Evolutionary conservation across 306 rosid species (phyloP).

Genomic region (Vigna unguiculata): DNA sequence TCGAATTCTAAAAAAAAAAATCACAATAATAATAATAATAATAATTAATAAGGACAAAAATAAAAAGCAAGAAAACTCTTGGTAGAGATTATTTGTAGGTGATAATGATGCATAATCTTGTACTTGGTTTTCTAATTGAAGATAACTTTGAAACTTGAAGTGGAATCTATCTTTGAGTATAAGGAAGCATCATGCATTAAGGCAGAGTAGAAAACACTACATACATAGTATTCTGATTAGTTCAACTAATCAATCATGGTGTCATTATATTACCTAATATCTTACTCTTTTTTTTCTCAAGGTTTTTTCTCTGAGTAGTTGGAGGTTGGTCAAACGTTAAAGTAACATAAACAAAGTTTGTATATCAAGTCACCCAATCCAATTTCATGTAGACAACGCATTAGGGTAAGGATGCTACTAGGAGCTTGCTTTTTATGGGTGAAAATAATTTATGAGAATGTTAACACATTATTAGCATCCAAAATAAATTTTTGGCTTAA

Average conservation of each 20-base stretch:
- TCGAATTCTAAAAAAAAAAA: constrained; percentile 62
- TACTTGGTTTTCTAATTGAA: constrained; percentile 10
- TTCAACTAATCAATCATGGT: constrained; percentile 46
- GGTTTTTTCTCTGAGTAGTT: constrained; percentile 38
- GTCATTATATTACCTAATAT: constrained; percentile 53
- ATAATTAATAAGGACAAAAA: constrained; percentile 30
- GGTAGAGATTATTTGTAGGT: neutral
- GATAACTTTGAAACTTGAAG: constrained; percentile 27
- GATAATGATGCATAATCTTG: constrained; percentile 23
- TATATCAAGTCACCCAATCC: neutral
- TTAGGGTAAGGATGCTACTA: neutral
- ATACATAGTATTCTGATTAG: constrained; percentile 36
- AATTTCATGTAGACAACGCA: neutral
- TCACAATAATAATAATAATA: neutral
- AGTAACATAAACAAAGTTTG: constrained; percentile 36
- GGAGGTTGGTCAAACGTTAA: constrained; percentile 64
- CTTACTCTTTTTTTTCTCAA: neutral
- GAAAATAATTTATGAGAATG: neutral
- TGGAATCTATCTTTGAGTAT: constrained; percentile 39
- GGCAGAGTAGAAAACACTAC: constrained; percentile 42
- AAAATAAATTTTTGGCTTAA: too few species aligned
- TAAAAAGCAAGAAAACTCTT: neutral
- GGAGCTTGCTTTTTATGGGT: too few species aligned
- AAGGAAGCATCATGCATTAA: constrained; percentile 40
- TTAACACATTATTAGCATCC: neutral